Base-by-base conservation (phyloP, 352 stramenopile genomes). In the Globisporangium megalacanthum region DNA sequence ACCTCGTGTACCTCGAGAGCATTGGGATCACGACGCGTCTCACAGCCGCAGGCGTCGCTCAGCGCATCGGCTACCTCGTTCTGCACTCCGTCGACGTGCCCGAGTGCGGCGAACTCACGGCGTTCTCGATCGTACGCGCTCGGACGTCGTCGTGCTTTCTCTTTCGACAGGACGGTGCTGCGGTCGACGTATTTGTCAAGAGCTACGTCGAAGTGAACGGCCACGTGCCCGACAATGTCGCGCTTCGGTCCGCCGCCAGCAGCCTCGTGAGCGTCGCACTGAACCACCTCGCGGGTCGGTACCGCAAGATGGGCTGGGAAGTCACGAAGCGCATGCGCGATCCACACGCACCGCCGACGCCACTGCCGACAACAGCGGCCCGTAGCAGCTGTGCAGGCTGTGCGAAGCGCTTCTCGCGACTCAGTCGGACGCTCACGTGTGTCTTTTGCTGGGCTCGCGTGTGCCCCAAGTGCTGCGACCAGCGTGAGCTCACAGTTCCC, bases 1-100 rank as follows among this genome's bases (percentile, higher is more conserved):
- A 68, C 35, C 75, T 77, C 36, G 47, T 86, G 14, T 60, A 79
- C 14, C 56, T 83, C 4, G 69, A 77, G n/a, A 61, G 73, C 17
- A 77, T 68, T 15, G 72, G 72, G 17, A 69, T 82, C 64, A 64
- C 54, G 13, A 71, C 58, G 11, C 55, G 61, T 5, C 33, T 48
- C 5, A 67, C 63, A 13, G 35, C 35, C 35, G 6, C 35, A 35
- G 65, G 64, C 33, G 57, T 69, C 25, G 25, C 25, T 29, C 25
- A 29, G 25, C 58, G 59, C 25, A 54, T 76, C 14, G 68, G 70
- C 15, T 76, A 72, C 41, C 56, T 74, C 10, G 56, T 76, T 14
- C 57, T 79, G 19, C 65, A 72, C 44, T 74, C 65, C 0, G 57
- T 76, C 6, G 59, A 22, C 64, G 72, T 49, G 56, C 64, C 14